These are phyloP conservation scores for Microcera coccophila DNA, from an alignment of 2,329 filamentous ascomycete species.

Conservation along the genomic window DNA sequence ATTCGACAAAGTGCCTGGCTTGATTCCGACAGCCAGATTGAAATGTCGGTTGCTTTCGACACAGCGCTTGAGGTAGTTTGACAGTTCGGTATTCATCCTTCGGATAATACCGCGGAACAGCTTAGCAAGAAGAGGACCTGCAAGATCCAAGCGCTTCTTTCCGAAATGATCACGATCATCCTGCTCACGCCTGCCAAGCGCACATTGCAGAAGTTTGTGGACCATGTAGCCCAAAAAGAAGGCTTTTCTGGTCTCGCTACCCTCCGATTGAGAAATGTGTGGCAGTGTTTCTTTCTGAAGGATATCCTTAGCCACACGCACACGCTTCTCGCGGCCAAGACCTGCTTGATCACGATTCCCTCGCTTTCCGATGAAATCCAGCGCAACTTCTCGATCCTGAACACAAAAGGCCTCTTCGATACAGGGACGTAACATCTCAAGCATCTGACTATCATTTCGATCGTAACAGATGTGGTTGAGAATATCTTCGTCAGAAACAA, in stretches of 20 bases:
- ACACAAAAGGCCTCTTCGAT: conserved; percentile 96
- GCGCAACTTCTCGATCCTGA: conserved; percentile 87
- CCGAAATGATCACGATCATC: conserved; percentile 99
- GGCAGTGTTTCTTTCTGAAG: conserved; percentile 95
- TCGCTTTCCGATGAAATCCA: conserved; percentile 94
- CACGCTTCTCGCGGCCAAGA: conserved; percentile 78
- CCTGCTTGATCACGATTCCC: conserved; percentile 60
- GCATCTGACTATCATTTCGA: conserved; percentile 89
- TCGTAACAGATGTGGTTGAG: conserved; percentile 97
- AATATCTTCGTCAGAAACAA: conserved; percentile 97
- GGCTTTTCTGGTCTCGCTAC: conserved; percentile 91
- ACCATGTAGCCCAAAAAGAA: conserved; percentile 99
- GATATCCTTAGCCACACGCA: conserved; percentile 88
- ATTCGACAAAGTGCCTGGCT: conserved; percentile 85
- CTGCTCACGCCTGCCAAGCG: conserved; percentile 85
- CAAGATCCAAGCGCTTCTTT: conserved; percentile 95
- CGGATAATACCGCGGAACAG: conserved; percentile 90
- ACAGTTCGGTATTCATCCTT: conserved; percentile 85
- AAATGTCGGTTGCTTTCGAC: conserved; percentile 88
- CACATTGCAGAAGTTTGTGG: conserved; percentile 88
- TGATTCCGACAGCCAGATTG: conserved; percentile 85
- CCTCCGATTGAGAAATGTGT: conserved; percentile 92
- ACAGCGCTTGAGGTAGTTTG: conserved; percentile 85
- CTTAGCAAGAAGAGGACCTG: conserved; percentile 90
- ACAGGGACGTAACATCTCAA: conserved; percentile 95